These are phyloP conservation scores for Colletotrichum noveboracense DNA, from an alignment of 2,329 filamentous ascomycete genomes.

Conservation along the genomic window DNA sequence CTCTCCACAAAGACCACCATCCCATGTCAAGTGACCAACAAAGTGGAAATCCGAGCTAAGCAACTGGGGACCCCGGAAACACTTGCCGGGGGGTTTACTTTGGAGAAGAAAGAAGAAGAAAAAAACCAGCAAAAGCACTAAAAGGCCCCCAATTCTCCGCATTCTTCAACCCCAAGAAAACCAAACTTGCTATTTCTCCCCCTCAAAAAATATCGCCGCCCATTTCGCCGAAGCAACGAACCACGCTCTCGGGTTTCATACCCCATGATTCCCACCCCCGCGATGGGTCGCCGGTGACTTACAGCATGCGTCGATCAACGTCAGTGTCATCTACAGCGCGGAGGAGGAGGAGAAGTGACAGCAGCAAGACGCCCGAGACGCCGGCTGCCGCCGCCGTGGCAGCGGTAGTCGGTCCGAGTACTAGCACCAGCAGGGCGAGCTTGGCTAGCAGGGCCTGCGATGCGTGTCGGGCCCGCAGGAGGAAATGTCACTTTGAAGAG, in stretches of 20 bases:
- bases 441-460: slow-evolving; percentile 28
- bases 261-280: background rate
- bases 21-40: background rate
- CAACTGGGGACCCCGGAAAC: slow-evolving; percentile 1
- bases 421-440: background rate
- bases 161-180: background rate
- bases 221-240: background rate
- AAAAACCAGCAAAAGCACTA: background rate
- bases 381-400: background rate
- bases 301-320: slow-evolving; percentile 9
- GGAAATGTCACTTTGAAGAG: slow-evolving; percentile 26
- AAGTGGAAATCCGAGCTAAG: background rate
- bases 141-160: slow-evolving; percentile 14
- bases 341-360: background rate
- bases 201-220: slow-evolving; percentile 1
- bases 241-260: background rate
- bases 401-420: background rate
- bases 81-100: background rate
- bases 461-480: slow-evolving; percentile 27
- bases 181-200: background rate
- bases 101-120: background rate
- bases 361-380: background rate
- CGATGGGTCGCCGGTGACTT: background rate
- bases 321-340: background rate
- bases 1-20: background rate